phyloP scores from a whole-genome alignment of 768 basidiomycete species.

The Panaeolus cyanescens region DNA sequence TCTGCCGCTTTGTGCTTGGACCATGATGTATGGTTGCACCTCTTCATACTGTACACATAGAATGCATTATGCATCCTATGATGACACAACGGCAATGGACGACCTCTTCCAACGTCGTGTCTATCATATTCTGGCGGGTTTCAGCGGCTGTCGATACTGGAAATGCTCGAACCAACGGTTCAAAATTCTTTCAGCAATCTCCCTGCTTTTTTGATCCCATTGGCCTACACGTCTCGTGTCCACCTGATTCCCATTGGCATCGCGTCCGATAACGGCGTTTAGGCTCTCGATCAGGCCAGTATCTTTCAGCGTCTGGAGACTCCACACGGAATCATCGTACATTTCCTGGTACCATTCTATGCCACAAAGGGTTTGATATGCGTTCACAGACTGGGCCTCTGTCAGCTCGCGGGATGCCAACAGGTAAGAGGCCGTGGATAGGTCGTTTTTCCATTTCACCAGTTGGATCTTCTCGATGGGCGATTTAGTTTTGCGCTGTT shows the following conservation, averaged over 20 bases:
- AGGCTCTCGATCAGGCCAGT: constrained; percentile 5
- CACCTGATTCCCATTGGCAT: neutral
- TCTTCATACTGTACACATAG: neutral
- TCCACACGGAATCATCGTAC: constrained; percentile 5
- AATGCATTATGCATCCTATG: neutral
- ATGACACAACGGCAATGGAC: no score
- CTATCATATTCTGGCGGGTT: neutral
- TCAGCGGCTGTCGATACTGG: neutral
- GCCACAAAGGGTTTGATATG: constrained; percentile 3
- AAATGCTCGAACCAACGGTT: constrained; percentile 6
- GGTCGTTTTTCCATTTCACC: constrained; percentile 18
- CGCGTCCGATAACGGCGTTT: neutral
- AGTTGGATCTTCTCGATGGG: neutral
- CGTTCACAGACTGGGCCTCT: neutral
- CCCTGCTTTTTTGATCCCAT: constrained; percentile 3
- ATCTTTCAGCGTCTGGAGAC: neutral
- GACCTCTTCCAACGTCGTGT: neutral
- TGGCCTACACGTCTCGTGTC: neutral
- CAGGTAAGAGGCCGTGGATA: constrained; percentile 16
- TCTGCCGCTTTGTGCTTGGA: neutral
- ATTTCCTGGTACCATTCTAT: neutral
- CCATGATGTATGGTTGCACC: neutral
- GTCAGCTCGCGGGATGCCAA: constrained; percentile 17
- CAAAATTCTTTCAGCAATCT: constrained; percentile 5
- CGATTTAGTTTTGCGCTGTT: constrained; percentile 9